phyloP scores from a whole-genome alignment of 1,139 yeast species.

The Meyerozyma sp. region DNA sequence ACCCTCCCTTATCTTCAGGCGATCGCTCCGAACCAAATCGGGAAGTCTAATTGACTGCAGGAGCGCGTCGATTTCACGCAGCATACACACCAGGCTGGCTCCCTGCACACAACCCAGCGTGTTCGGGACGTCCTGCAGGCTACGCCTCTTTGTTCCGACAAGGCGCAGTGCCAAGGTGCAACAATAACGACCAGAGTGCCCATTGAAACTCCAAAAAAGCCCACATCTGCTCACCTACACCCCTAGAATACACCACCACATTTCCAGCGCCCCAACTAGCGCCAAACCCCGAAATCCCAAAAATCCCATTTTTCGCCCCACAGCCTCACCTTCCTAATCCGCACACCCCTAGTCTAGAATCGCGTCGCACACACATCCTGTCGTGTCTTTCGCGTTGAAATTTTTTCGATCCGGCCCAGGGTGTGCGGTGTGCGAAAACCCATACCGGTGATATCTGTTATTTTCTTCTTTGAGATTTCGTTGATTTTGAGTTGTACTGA shows the following conservation, averaged over 20 bases:
- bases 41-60: background rate
- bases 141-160: background rate
- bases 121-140: background rate
- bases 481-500: slow-evolving; percentile 1
- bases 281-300: too few species aligned
- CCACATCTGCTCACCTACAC: too few species aligned
- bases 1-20: too few species aligned
- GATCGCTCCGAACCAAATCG: background rate
- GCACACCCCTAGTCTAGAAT: slow-evolving; percentile 1
- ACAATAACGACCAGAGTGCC: background rate
- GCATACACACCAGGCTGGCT: background rate
- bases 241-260: too few species aligned
- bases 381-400: slow-evolving; percentile 1
- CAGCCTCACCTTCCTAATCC: slow-evolving; percentile 1
- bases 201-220: too few species aligned
- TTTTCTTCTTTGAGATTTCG: background rate
- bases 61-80: background rate
- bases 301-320: background rate
- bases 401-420: slow-evolving; percentile 1
- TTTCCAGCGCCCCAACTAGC: too few species aligned
- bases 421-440: slow-evolving; percentile 2
- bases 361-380: background rate
- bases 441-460: background rate
- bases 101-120: background rate
- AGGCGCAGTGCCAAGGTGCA: background rate